Conservation (phyloP, 1,139 yeast species). For the Waltiozyma solani region DNA sequence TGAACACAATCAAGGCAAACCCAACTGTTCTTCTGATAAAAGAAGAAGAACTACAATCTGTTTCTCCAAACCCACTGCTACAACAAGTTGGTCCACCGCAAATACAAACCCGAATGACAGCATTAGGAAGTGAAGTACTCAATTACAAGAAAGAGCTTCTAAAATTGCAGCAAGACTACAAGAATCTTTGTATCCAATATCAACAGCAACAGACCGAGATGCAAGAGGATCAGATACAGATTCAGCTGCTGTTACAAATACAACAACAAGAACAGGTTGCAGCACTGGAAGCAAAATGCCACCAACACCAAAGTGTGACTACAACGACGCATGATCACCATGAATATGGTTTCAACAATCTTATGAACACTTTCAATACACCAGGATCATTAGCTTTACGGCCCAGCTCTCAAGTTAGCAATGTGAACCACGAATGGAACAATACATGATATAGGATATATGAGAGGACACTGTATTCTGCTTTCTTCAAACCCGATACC, state of each 20-base stretch:
- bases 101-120: neutral
- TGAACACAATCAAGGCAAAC: neutral
- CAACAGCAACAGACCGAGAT: neutral
- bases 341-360: constrained; percentile 5
- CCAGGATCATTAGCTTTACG: constrained; percentile 13
- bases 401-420: constrained; percentile 8
- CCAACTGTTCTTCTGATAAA: neutral
- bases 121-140: neutral
- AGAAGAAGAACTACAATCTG: neutral
- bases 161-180: neutral
- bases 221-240: neutral
- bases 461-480: too few species aligned
- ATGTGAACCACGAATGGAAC: constrained; percentile 12
- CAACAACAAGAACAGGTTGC: neutral
- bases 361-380: constrained; percentile 14
- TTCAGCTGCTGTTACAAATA: too few species aligned
- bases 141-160: neutral
- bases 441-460: too few species aligned
- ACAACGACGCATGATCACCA: neutral
- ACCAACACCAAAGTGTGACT: neutral
- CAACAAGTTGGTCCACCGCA: neutral
- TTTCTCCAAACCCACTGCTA: neutral
- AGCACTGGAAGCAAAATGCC: neutral
- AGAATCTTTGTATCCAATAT: neutral
- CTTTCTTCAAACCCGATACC: too few species aligned